Percentiles rank a stretch among this genome's conserved stretches.
These are phyloP conservation scores for Kalanchoe fedtschenkoi DNA, from an alignment of 164 flowering plant genomes.

Conservation along the genomic window DNA sequence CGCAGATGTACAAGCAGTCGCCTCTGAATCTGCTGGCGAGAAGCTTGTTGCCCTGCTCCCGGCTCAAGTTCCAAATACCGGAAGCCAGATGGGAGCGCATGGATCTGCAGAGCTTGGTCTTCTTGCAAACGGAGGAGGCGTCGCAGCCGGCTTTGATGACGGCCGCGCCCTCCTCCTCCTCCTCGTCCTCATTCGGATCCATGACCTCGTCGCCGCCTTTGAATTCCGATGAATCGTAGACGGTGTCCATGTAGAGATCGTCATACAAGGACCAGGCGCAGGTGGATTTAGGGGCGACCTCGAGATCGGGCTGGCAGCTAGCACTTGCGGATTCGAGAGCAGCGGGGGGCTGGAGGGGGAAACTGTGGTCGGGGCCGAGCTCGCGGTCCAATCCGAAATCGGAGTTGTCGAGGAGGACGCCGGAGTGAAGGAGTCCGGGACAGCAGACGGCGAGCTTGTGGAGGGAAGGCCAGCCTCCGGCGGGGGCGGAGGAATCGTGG, in stretches of 20 bases:
- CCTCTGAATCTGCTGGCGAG: conserved; percentile 80
- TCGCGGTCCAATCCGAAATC: conserved; percentile 91
- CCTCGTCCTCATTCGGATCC: neutral
- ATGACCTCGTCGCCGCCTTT: conserved; percentile 7
- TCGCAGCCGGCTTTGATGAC: conserved; percentile 13
- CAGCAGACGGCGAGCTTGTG: conserved; percentile 83
- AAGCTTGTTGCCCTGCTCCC: conserved; percentile 86
- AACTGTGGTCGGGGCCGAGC: conserved; percentile 61
- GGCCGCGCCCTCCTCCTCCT: conserved; percentile 9
- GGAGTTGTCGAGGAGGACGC: conserved; percentile 72
- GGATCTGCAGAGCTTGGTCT: conserved; percentile 28
- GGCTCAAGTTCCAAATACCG: conserved; percentile 66
- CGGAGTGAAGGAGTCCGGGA: conserved; percentile 81
- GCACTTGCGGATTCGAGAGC: no score
- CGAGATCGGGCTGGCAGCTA: neutral
- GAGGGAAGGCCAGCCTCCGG: conserved; percentile 71
- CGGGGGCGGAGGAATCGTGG: conserved; percentile 16
- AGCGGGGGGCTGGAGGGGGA: no score
- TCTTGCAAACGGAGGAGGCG: conserved; percentile 17
- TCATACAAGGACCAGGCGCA: conserved; percentile 67
- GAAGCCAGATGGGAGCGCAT: conserved; percentile 56
- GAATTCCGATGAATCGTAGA: conserved; percentile 40
- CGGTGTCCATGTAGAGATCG: conserved; percentile 68
- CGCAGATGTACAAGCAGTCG: conserved; percentile 78
- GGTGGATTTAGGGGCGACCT: conserved; percentile 15